Percentiles rank a stretch among this genome's conserved stretches.
phyloP scores from a whole-genome alignment of 2,329 filamentous ascomycete genomes.

The Monosporascus sp. region DNA sequence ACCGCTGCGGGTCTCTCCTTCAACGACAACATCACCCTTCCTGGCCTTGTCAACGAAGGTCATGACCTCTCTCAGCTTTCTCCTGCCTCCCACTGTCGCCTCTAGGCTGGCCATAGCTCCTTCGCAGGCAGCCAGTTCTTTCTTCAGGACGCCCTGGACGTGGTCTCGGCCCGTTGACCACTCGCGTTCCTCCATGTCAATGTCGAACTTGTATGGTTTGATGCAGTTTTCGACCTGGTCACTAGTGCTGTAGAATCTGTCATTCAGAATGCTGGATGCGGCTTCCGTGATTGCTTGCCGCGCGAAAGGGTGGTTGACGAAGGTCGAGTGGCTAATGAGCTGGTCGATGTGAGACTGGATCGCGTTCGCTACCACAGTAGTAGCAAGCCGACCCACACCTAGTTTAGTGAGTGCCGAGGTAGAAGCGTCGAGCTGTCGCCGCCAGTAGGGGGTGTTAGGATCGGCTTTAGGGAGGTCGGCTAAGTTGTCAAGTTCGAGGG shows the following conservation, averaged over 20 bases:
- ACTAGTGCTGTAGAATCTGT: slow-evolving; percentile 92
- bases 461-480: slow-evolving; percentile 79
- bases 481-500: slow-evolving; percentile 66
- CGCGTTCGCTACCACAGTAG: slow-evolving; percentile 83
- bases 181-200: slow-evolving; percentile 87
- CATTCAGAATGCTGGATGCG: slow-evolving; percentile 82
- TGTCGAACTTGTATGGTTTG: slow-evolving; percentile 97
- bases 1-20: slow-evolving; percentile 76
- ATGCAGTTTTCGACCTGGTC: slow-evolving; percentile 99
- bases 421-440: slow-evolving; percentile 87
- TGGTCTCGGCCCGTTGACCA: slow-evolving; percentile 85
- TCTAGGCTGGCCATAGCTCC: slow-evolving; percentile 71
- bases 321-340: slow-evolving; percentile 75
- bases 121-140: slow-evolving; percentile 81
- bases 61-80: slow-evolving; percentile 87
- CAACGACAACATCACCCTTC: slow-evolving; percentile 77
- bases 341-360: slow-evolving; percentile 78
- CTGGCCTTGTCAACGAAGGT: slow-evolving; percentile 84
- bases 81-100: slow-evolving; percentile 68
- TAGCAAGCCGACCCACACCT: slow-evolving; percentile 87
- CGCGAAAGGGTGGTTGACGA: slow-evolving; percentile 85
- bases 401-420: slow-evolving; percentile 87
- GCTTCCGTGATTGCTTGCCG: slow-evolving; percentile 90
- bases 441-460: slow-evolving; percentile 84
- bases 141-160: slow-evolving; percentile 73